Evolutionary conservation across 176 grass and related monocot species (phyloP).

Genomic region (Cenchrus purpureus): DNA sequence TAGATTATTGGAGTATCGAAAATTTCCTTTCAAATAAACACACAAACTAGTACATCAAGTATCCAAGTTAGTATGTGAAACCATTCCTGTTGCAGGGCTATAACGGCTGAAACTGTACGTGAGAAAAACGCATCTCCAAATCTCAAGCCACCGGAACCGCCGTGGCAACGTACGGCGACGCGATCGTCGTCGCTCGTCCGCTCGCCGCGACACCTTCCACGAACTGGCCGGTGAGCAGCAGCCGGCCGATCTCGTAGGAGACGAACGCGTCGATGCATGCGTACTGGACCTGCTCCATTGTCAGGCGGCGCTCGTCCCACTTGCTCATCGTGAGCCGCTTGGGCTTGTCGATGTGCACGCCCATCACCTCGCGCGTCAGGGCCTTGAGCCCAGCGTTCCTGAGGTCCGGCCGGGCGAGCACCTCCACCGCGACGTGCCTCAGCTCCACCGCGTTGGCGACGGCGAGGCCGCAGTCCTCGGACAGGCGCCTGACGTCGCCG

Average conservation of each 20-base stretch:
- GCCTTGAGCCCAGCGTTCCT: conserved; percentile 33
- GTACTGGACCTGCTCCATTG: conserved; percentile 35
- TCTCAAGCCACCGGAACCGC: background rate
- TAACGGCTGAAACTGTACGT: background rate
- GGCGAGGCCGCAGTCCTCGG: conserved; percentile 31
- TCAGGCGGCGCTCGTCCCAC: conserved; percentile 44
- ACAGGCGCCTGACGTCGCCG: conserved; percentile 35
- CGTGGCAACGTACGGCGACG: background rate
- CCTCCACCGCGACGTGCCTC: conserved; percentile 19
- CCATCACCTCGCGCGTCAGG: conserved; percentile 44
- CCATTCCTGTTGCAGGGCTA: too few species aligned
- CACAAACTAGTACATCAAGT: too few species aligned
- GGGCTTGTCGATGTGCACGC: conserved; percentile 39
- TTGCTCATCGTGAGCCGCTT: conserved; percentile 35
- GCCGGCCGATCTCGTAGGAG: conserved; percentile 57
- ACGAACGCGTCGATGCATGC: conserved; percentile 62
- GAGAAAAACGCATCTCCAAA: background rate
- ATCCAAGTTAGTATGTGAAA: too few species aligned
- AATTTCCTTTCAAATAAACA: too few species aligned
- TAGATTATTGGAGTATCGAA: too few species aligned
- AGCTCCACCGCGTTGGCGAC: conserved; percentile 45
- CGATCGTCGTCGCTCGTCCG: background rate
- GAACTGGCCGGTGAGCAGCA: conserved; percentile 30
- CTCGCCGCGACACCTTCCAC: background rate
- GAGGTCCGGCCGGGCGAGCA: conserved; percentile 34